Conservation (phyloP, 345 rosid species). For the sweet orange (Citrus sinensis) region DVS_A1.0 CM039164.1:25928001-25928500, state of each 20-base stretch:
- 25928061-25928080: too few relatives aligned
- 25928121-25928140: neutral
- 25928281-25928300: neutral
- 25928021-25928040: too few relatives aligned
- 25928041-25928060: too few relatives aligned
- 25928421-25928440: conserved; percentile 93
- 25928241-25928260: neutral
- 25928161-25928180: conserved; percentile 91
- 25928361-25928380: conserved; percentile 40
- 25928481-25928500: neutral
- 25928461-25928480: conserved; percentile 73
- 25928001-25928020: neutral
- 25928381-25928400: conserved; percentile 71
- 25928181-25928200: conserved; percentile 82
- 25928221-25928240: neutral
- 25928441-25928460: conserved; percentile 87
- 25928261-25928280: neutral
- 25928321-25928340: conserved; percentile 92
- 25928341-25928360: conserved; percentile 78
- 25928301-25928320: conserved; percentile 5
- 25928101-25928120: neutral
- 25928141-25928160: conserved; percentile 20
- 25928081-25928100: neutral
- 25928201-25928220: conserved; percentile 84
- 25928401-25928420: conserved; percentile 76